These are phyloP conservation scores for Candolleomyces aberdarensis DNA, from an alignment of 768 basidiomycete genomes.

Conservation along the genomic window DNA sequence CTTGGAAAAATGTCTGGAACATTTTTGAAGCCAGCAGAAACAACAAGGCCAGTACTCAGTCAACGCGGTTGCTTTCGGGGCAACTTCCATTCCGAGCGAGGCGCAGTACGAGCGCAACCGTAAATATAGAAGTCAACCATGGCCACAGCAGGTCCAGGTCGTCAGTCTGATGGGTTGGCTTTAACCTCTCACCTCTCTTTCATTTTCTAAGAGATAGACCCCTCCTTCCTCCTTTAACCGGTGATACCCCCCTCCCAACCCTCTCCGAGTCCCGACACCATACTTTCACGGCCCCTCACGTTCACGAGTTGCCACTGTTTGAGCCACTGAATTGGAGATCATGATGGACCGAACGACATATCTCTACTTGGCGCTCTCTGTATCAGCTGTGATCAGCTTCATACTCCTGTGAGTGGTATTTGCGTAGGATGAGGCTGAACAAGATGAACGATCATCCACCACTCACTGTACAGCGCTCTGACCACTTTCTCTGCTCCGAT, in stretches of 20 bases:
- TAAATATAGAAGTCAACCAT: not conserved
- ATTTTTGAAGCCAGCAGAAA: too few relatives aligned
- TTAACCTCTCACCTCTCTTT: not conserved
- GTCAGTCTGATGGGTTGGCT: not conserved
- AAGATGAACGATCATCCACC: constrained; percentile 10
- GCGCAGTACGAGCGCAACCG: not conserved
- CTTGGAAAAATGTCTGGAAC: too few relatives aligned
- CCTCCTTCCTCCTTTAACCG: not conserved
- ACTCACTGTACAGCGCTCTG: constrained; percentile 12
- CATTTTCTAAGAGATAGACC: not conserved
- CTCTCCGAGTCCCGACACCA: not conserved
- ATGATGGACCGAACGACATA: constrained; percentile 6
- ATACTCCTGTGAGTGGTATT: constrained; percentile 22
- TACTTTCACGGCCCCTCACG: not conserved
- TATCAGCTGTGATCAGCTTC: constrained; percentile 24
- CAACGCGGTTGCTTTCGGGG: not conserved
- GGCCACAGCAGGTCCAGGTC: too few relatives aligned
- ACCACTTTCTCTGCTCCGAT: constrained; percentile 34
- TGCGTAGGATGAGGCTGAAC: not conserved
- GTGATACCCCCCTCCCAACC: not conserved
- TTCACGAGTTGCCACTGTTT: not conserved
- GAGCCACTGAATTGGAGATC: not conserved
- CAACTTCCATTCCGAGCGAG: not conserved
- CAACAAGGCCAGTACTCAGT: too few relatives aligned
- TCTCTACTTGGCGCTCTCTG: constrained; percentile 20